Base-by-base conservation (phyloP, 169 alveolate species). In the Theileria parva region DNA sequence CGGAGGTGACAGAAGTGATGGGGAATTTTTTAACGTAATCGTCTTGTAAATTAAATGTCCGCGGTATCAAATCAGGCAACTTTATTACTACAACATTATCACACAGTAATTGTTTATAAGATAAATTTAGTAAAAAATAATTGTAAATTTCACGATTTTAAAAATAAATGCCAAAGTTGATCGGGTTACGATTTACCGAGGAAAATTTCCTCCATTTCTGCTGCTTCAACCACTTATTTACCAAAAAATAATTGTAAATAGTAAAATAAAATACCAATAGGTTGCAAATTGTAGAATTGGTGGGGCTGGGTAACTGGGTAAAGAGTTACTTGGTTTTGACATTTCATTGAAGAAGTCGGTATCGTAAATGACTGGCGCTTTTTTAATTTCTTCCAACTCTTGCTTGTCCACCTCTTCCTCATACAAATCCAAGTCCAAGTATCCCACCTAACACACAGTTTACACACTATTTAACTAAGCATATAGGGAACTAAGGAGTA, bases 301-400 rank as follows among this genome's bases (percentile, higher is more conserved):
- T n/a, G n/a, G n/a, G n/a, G n/a, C n/a, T n/a, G n/a, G 97, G 39
- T n/a, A n/a, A n/a, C n/a, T n/a, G n/a, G n/a, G n/a, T n/a, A n/a
- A n/a, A 17, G 59, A 21, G 4, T 37, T 44, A 80, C 88, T 68
- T 30, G 91, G 91, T 27, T 60, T 59, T 19, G 70, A n/a, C 86
- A 85, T 77, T 27, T 76, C 87, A 34, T 78, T 60, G 48, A 77
- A 19, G 74, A 85, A 85, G 23, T 27, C 48, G 1, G 75, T 57
- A 60, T 85, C 87, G 60, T 85, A 77, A 6, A 85, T 66, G 0
- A 68, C 66, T 6, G 91, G 91, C 19, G 91, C 86, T 39, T 85
- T 85, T 28, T 71, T 77, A 59, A 85, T 21, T 37, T 77, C 84
- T 57, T 77, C 91, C 28, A 64, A 51, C 57, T 85, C 91, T 75